phyloP scores from a whole-genome alignment of 352 stramenopile genomes.

The Phytophthora lateralis region DNA sequence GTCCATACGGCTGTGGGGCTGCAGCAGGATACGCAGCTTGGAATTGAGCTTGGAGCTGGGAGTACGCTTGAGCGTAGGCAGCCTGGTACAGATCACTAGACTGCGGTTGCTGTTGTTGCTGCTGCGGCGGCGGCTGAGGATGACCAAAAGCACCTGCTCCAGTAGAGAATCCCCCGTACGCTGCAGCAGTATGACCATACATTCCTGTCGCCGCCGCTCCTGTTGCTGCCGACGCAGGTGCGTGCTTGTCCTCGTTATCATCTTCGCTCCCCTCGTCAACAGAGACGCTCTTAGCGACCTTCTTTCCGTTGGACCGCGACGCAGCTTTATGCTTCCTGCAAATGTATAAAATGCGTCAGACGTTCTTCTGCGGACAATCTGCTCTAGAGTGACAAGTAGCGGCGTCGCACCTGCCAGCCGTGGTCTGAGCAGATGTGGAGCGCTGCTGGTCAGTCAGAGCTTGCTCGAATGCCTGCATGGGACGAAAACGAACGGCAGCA shows the following conservation, averaged over 20 bases:
- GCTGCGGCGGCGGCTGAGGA: conserved; percentile 23
- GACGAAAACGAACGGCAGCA: conserved; percentile 2
- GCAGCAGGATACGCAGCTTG: conserved; percentile 40
- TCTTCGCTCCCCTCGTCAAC: conserved; percentile 21
- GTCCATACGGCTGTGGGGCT: conserved; percentile 25
- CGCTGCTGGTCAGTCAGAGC: conserved; percentile 60
- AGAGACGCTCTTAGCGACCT: conserved; percentile 27
- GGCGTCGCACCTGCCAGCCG: conserved; percentile 17
- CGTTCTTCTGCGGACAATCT: background rate
- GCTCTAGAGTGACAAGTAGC: background rate
- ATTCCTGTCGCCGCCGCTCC: conserved; percentile 10
- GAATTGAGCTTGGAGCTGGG: conserved; percentile 64
- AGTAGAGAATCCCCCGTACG: conserved; percentile 9
- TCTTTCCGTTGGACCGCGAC: conserved; percentile 23
- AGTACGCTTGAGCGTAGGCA: conserved; percentile 73
- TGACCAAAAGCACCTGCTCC: conserved; percentile 11
- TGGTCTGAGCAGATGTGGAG: conserved; percentile 12
- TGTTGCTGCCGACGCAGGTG: conserved; percentile 1
- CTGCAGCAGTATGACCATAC: conserved; percentile 21
- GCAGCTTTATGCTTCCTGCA: conserved; percentile 31
- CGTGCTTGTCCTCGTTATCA: conserved; percentile 16
- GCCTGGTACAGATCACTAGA: conserved; percentile 60
- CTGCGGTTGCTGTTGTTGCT: conserved; percentile 20
- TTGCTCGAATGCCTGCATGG: conserved; percentile 71
- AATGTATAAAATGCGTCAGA: background rate